Evolutionary conservation across 352 stramenopile genomes (phyloP).

Genomic region (Globisporangium nagaii): DNA sequence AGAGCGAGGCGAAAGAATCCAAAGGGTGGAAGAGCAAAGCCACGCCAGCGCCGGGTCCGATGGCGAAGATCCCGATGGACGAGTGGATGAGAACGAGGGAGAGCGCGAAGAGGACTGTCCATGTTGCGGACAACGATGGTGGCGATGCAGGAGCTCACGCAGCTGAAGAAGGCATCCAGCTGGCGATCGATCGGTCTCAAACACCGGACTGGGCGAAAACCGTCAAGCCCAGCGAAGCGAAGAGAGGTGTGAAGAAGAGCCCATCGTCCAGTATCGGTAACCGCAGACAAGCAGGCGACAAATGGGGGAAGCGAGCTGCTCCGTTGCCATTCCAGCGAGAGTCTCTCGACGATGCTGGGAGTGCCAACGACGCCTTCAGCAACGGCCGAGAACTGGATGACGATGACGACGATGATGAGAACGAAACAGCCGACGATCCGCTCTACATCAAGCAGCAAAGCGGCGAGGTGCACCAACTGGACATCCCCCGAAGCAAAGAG

Average conservation of each 20-base stretch:
- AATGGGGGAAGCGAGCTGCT: slow-evolving; percentile 12
- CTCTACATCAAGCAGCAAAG: slow-evolving; percentile 12
- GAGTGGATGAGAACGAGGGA: slow-evolving; percentile 71
- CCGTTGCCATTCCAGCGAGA: neutral
- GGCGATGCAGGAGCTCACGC: neutral
- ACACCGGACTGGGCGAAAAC: slow-evolving; percentile 60
- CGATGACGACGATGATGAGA: neutral
- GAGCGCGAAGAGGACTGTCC: slow-evolving; percentile 40
- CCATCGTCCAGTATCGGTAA: slow-evolving; percentile 4
- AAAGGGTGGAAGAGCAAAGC: slow-evolving; percentile 44
- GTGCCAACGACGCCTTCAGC: neutral
- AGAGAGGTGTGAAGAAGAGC: slow-evolving; percentile 10
- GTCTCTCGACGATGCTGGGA: neutral
- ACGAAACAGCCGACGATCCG: neutral
- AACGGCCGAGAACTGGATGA: neutral
- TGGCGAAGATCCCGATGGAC: slow-evolving; percentile 53
- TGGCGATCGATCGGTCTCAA: slow-evolving; percentile 48
- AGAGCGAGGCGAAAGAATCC: slow-evolving; percentile 13
- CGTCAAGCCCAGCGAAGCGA: slow-evolving; percentile 11
- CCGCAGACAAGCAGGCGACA: slow-evolving; percentile 6
- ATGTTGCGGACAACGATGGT: slow-evolving; percentile 17
- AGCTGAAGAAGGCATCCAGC: neutral
- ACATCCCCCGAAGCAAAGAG: slow-evolving; percentile 9
- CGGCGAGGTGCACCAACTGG: slow-evolving; percentile 10
- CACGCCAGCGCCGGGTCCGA: slow-evolving; percentile 36